These are phyloP conservation scores for Platismatia glauca DNA, from an alignment of 495 filamentous ascomycete species.

Conservation along the genomic window DNA sequence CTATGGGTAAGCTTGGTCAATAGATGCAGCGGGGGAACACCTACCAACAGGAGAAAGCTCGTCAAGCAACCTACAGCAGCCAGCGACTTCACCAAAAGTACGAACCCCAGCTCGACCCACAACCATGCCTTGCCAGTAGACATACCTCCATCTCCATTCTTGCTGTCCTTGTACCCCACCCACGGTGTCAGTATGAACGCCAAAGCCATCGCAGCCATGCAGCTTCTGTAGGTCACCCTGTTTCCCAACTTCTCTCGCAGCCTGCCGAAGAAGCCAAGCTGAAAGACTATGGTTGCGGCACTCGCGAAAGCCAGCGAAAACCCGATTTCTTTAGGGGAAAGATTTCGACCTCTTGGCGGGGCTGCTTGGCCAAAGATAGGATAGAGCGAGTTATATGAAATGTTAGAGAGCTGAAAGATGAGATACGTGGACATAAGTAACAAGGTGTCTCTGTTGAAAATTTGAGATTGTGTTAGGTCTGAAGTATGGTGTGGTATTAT, in stretches of 20 bases:
- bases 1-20: constrained; percentile 1
- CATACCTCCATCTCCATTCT: constrained; percentile 30
- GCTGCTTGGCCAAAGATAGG: constrained; percentile 76
- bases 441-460: constrained; percentile 72
- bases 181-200: constrained; percentile 85
- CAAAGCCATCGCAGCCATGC: constrained; percentile 71
- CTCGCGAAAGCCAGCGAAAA: constrained; percentile 80
- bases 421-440: constrained; percentile 72
- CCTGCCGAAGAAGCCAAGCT: constrained; percentile 70
- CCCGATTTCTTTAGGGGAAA: constrained; percentile 74
- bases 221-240: constrained; percentile 66
- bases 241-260: constrained; percentile 79
- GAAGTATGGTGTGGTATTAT: constrained; percentile 35
- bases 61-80: constrained; percentile 83
- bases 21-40: constrained; percentile 23
- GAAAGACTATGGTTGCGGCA: constrained; percentile 75
- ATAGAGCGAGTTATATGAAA: constrained; percentile 83
- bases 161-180: constrained; percentile 63
- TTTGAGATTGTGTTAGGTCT: constrained; percentile 38
- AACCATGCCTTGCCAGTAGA: constrained; percentile 51
- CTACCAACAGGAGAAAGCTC: constrained; percentile 74
- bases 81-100: constrained; percentile 80
- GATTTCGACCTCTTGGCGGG: constrained; percentile 63
- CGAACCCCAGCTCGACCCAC: constrained; percentile 66
- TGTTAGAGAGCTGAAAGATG: constrained; percentile 81